Evolutionary conservation across 768 basidiomycete genomes (phyloP), one percentile per base, ranked within the genome.

Genomic region (Rhodotorula taiwanensis): DNA sequence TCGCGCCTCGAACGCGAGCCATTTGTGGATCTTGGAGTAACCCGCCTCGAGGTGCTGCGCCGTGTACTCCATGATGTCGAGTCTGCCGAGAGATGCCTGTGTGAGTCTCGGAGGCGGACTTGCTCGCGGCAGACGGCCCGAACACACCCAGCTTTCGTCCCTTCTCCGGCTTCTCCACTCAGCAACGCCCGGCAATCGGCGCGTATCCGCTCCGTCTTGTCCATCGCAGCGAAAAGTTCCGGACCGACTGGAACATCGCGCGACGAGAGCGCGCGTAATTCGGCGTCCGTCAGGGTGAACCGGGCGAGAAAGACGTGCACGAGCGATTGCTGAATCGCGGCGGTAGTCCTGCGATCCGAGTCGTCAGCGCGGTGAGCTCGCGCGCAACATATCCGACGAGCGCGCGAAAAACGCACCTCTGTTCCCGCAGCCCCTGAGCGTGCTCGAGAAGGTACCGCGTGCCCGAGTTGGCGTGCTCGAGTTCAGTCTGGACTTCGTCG

Each of bases 21-120:
- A 93, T 30, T 90, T 84, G 60, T 86, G 80, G 45, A 93, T 83
- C 77, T 95, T 97, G 62, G 88, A 84, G 76, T 88, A 93, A 4
- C 86, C 93, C 68, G 87, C 84, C 73, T 98, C 92, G 49, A 97
- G 83, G 65, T 89, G 81, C 14, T 83, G 79, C 0, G 86, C 84
- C 0, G 89, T 95, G 13, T 83, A 79, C 0, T 86, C 78, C 84
- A 97, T 89, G 62, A 97, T 89, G 72, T 97, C 94, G 49, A 89
- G 76, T 5, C 93, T 95, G 67, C 31, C 1, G 25, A 21, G 10
- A 7, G 25, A 39, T 28, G 23, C 27, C 1, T 1, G n/a, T n/a
- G n/a, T n/a, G n/a, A n/a, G n/a, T n/a, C n/a, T n/a, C n/a, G n/a
- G n/a, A n/a, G n/a, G n/a, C n/a, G n/a, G n/a, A n/a, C n/a, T n/a